A percentile compares a stretch with the other conserved stretches of the same genome.
Conservation (phyloP, 805 yeast genomes). For the Starmera amethionina region DNA sequence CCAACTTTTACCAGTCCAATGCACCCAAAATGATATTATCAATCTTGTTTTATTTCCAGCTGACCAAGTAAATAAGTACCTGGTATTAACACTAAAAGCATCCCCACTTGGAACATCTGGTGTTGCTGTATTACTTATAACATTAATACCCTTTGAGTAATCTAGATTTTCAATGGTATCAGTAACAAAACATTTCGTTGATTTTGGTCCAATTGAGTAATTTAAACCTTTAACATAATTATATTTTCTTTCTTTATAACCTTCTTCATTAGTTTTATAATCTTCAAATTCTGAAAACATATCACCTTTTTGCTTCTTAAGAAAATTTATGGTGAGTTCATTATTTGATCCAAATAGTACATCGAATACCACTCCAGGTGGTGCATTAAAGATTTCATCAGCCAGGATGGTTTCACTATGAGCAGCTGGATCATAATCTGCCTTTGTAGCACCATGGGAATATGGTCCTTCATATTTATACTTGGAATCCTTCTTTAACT, state of each 20-base stretch:
- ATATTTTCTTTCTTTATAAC: conserved; percentile 39
- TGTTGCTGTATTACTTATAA: conserved; percentile 57
- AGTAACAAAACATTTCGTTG: conserved; percentile 61
- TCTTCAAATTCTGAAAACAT: conserved; percentile 24
- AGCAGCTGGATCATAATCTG: conserved; percentile 31
- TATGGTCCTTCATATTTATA: conserved; percentile 55
- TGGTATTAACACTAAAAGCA: conserved; percentile 65
- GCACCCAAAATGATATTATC: conserved; percentile 59
- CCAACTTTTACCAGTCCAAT: conserved; percentile 93
- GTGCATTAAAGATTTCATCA: conserved; percentile 48
- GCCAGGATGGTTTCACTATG: conserved; percentile 44
- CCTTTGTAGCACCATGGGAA: conserved; percentile 47
- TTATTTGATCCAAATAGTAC: conserved; percentile 59
- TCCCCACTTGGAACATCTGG: conserved; percentile 96
- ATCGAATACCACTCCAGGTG: conserved; percentile 67
- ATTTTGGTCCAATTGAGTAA: conserved; percentile 86
- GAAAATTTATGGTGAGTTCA: conserved; percentile 31
- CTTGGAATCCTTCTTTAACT: conserved; percentile 27
- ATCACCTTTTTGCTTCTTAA: conserved; percentile 26
- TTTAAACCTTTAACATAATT: conserved; percentile 67
- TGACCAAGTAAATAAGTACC: conserved; percentile 71
- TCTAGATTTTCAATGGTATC: conserved; percentile 55
- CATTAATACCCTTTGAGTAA: conserved; percentile 42
- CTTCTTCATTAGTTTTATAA: conserved; percentile 28
- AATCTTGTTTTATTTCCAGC: conserved; percentile 49